Evolutionary conservation across 371 early-diverging fungal species (phyloP).

Genomic region (Mucor piriformis): DNA sequence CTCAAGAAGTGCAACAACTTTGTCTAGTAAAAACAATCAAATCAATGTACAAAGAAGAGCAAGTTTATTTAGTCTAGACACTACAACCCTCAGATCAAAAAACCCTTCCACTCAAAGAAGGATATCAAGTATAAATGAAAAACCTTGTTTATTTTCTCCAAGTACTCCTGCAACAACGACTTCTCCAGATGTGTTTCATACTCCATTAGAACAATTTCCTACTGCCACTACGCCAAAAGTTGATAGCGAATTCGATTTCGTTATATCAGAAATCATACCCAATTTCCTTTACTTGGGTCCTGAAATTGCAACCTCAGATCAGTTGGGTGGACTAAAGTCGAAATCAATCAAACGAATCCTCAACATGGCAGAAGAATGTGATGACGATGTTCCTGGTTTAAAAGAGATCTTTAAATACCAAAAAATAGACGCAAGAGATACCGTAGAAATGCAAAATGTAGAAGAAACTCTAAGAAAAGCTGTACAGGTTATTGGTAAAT

Average conservation of each 20-base stretch:
- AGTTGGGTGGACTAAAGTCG: constrained; percentile 40
- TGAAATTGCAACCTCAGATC: constrained; percentile 50
- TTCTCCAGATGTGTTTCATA: constrained; percentile 12
- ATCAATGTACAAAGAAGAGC: constrained; percentile 35
- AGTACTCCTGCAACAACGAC: neutral
- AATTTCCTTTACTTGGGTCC: constrained; percentile 66
- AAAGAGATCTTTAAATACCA: constrained; percentile 44
- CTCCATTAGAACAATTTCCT: constrained; percentile 8
- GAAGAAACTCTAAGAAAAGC: constrained; percentile 54
- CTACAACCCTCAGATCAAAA: constrained; percentile 24
- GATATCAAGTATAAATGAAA: constrained; percentile 30
- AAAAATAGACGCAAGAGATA: constrained; percentile 64
- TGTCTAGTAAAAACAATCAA: constrained; percentile 19
- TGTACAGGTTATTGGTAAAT: constrained; percentile 59
- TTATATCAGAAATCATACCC: constrained; percentile 62
- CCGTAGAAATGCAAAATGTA: constrained; percentile 63
- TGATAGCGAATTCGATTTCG: constrained; percentile 40
- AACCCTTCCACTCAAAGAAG: neutral
- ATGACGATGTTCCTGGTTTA: constrained; percentile 59
- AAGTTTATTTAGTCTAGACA: constrained; percentile 49
- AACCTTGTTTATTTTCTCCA: neutral
- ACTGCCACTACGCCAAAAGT: constrained; percentile 24
- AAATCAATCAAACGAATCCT: constrained; percentile 54
- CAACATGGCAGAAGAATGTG: constrained; percentile 70
- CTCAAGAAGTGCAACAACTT: constrained; percentile 44